These are phyloP conservation scores for Leccinellum rugosiceps DNA, from an alignment of 768 basidiomycete genomes.

Conservation along the genomic window DNA sequence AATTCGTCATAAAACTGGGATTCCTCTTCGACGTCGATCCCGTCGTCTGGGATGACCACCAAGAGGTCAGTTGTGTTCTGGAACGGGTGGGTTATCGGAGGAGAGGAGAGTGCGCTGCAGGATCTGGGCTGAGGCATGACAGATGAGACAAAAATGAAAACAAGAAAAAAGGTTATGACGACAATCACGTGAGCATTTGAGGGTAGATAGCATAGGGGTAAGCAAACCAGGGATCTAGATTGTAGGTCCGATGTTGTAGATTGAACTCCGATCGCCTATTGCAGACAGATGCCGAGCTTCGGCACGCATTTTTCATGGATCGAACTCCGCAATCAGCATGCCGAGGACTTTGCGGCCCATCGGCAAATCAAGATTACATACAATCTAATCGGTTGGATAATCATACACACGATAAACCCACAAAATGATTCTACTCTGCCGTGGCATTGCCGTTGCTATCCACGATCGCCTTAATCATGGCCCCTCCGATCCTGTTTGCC, in stretches of 20 bases:
- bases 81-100: slow-evolving; percentile 39
- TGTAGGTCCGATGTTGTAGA: neutral
- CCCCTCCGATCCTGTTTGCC: slow-evolving; percentile 72
- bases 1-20: slow-evolving; percentile 64
- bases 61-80: slow-evolving; percentile 45
- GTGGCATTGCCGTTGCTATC: slow-evolving; percentile 40
- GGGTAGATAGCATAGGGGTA: neutral
- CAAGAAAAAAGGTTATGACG: neutral
- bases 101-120: slow-evolving; percentile 2
- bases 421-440: slow-evolving; percentile 1
- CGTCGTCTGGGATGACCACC: slow-evolving; percentile 51
- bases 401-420: neutral
- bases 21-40: slow-evolving; percentile 69
- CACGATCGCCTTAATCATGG: slow-evolving; percentile 88
- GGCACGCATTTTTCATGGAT: neutral
- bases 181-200: slow-evolving; percentile 1
- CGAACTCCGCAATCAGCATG: neutral
- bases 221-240: neutral
- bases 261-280: neutral
- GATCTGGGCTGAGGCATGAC: slow-evolving; percentile 11
- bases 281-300: neutral
- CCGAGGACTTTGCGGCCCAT: neutral
- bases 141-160: neutral
- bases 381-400: neutral
- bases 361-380: neutral